Base-by-base conservation (phyloP, 2,329 filamentous ascomycete genomes). In the Trichophyton simii region DNA sequence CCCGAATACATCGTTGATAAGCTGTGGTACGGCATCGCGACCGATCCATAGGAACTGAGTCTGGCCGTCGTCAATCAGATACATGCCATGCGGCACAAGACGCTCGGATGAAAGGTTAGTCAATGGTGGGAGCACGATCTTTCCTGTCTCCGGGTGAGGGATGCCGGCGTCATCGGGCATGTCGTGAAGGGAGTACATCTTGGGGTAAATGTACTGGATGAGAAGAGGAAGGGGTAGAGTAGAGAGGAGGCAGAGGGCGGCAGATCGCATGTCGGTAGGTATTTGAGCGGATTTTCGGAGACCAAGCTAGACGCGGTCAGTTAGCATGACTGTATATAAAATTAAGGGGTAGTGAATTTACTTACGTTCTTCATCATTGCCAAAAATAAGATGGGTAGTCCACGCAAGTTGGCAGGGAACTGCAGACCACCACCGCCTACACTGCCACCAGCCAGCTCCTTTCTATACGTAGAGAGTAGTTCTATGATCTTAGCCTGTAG, bases 41-140 rank as follows among this genome's bases (percentile, higher is more conserved):
- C 94, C 94, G 20, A 97, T 82, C 94, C 94, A 99, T 57, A 99
- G 77, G 81, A 99, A 99, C 73, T 99, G 94, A 4, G 90, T 96
- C 75, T 96, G 92, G 2, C 91, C 91, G 70, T 99, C 94, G 69
- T 99, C 94, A 68, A 99, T 94, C 62, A 99, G 82, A 75, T 99
- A 99, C 18, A 99, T 79, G 31, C 94, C 94, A 71, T 95, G 96
- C 0, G 91, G 83, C 2, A 90, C 89, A 58, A 99, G 83, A 55
- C 88, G 84, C 73, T 92, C 90, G 0, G 91, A 96, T 2, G 90
- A 91, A 62, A 97, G 81, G 73, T 96, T 96, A 69, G 89, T 68
- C 0, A 89, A 81, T 3, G 89, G 89, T 25, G 94, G 94, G 60
- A 99, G 84, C 58, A 89, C 82, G 65, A 95, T 96, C 69, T 95